Percentiles rank a stretch among this genome's conserved stretches.
Conservation (phyloP, 2,329 filamentous ascomycete species). For the Neospermospora avenae region DNA sequence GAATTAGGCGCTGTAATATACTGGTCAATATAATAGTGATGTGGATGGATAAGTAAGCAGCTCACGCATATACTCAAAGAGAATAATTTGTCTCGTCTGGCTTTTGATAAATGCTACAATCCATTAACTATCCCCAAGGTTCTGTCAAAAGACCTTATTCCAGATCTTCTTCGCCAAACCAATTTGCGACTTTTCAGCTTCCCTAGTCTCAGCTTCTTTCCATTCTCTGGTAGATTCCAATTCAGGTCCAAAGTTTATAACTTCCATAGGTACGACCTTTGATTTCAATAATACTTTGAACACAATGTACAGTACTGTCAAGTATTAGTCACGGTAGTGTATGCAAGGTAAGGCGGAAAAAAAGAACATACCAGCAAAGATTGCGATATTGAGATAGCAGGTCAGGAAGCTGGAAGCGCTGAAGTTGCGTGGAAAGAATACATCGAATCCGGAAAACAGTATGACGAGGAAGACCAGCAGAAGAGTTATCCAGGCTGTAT, state of each 20-base stretch:
- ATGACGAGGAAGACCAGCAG: slow-evolving; percentile 29
- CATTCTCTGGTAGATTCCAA: slow-evolving; percentile 10
- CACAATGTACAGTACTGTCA: slow-evolving; percentile 36
- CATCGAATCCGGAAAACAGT: slow-evolving; percentile 56
- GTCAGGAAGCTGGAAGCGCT: slow-evolving; percentile 60
- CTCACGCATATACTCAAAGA: neutral
- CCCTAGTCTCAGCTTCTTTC: slow-evolving; percentile 22
- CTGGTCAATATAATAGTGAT: neutral
- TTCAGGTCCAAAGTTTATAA: slow-evolving; percentile 35
- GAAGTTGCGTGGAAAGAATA: slow-evolving; percentile 68
- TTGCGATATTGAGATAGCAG: slow-evolving; percentile 47
- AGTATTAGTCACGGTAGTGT: neutral
- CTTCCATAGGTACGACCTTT: slow-evolving; percentile 34
- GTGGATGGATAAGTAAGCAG: neutral
- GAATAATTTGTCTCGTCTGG: neutral
- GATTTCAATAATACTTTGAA: slow-evolving; percentile 48
- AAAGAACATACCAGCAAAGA: slow-evolving; percentile 3
- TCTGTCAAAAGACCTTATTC: slow-evolving; percentile 13
- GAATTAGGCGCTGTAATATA: neutral
- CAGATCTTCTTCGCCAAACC: slow-evolving; percentile 7
- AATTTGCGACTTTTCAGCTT: slow-evolving; percentile 1
- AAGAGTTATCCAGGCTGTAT: slow-evolving; percentile 52
- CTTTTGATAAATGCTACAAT: neutral
- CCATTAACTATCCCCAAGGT: neutral
- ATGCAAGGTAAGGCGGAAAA: no score